Conservation (phyloP, 2,329 filamentous ascomycete genomes). For the Colletotrichum lentis region DNA sequence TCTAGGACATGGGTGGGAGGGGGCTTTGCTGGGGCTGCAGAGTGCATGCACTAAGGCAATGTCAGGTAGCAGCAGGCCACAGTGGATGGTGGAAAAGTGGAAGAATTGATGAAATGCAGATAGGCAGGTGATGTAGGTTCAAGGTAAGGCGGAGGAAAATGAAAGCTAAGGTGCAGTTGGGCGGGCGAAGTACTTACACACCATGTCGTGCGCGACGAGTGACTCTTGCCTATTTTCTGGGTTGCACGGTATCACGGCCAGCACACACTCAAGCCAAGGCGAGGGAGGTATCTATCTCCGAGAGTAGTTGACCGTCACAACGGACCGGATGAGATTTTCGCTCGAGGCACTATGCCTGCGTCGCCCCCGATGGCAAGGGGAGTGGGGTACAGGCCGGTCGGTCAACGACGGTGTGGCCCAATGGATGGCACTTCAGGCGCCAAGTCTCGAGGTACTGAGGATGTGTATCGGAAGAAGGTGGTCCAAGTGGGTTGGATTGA, state of each 20-base stretch:
- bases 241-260: not conserved
- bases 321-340: slow-evolving; percentile 21
- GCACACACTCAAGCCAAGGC: not conserved
- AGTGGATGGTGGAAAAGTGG: slow-evolving; percentile 18
- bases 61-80: slow-evolving; percentile 6
- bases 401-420: slow-evolving; percentile 31
- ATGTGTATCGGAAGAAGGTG: slow-evolving; percentile 29
- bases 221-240: not conserved
- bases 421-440: slow-evolving; percentile 28
- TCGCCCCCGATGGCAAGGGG: slow-evolving; percentile 20
- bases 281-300: not conserved
- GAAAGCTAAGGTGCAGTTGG: not conserved
- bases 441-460: slow-evolving; percentile 34
- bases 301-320: slow-evolving; percentile 12
- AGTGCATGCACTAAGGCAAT: slow-evolving; percentile 10
- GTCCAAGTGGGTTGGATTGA: slow-evolving; percentile 22
- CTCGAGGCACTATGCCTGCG: slow-evolving; percentile 26
- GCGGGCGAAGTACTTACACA: slow-evolving; percentile 34
- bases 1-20: slow-evolving; percentile 19
- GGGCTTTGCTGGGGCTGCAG: slow-evolving; percentile 26
- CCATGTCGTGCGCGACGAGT: slow-evolving; percentile 24
- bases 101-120: slow-evolving; percentile 3
- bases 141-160: slow-evolving; percentile 10
- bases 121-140: slow-evolving; percentile 1
- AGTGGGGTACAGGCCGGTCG: slow-evolving; percentile 32